phyloP scores from a whole-genome alignment of 768 basidiomycete genomes.

The Phylloporus rhodoxanthus region DNA sequence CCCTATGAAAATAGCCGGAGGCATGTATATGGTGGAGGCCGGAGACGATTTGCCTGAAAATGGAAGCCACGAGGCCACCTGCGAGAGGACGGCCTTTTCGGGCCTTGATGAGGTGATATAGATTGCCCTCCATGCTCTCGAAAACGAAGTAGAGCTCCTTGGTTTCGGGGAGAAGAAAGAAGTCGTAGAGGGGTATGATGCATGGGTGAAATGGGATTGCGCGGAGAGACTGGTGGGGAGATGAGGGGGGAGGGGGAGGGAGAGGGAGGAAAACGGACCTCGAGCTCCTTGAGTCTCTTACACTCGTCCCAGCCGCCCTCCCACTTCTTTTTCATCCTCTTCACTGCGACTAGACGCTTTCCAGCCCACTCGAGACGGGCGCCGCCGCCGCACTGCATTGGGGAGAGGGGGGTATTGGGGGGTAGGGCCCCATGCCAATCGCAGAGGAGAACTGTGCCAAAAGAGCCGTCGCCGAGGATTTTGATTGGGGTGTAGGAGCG shows the following conservation, averaged over 20 bases:
- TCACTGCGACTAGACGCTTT: conserved; percentile 92
- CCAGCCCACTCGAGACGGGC: conserved; percentile 91
- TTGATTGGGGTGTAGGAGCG: conserved; percentile 94
- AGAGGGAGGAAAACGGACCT: conserved; percentile 48
- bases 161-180: conserved; percentile 91
- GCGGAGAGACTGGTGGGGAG: conserved; percentile 69
- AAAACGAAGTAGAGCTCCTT: conserved; percentile 99
- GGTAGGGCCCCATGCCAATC: conserved; percentile 98
- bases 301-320: conserved; percentile 99
- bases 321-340: conserved; percentile 97
- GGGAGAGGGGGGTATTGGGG: conserved; percentile 82
- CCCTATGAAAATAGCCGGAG: conserved; percentile 95
- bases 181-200: conserved; percentile 98
- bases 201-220: conserved; percentile 93
- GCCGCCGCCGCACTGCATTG: conserved; percentile 93
- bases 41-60: conserved; percentile 85
- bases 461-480: conserved; percentile 95
- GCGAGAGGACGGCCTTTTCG: conserved; percentile 92
- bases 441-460: conserved; percentile 97
- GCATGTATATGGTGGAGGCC: conserved; percentile 91
- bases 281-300: conserved; percentile 88
- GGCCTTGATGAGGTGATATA: conserved; percentile 98
- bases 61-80: conserved; percentile 92
- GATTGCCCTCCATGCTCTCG: conserved; percentile 99
- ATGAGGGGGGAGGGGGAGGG: conserved; percentile 12